These are phyloP conservation scores for Colletotrichum sp. DNA, from an alignment of 2,329 filamentous ascomycete genomes.

Conservation along the genomic window DNA sequence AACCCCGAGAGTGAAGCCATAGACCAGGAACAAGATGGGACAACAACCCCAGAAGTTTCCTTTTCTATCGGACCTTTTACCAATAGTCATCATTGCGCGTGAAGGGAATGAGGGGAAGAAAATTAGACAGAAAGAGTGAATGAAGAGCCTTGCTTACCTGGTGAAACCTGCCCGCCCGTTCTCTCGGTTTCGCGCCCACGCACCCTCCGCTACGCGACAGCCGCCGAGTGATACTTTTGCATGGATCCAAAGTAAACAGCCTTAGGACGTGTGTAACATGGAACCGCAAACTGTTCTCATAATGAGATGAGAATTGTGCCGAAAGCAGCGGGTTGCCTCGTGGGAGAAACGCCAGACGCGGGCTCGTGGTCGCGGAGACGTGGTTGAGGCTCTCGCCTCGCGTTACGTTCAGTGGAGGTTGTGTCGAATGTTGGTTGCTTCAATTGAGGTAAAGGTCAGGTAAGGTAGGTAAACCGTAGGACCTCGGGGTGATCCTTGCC, in stretches of 20 bases:
- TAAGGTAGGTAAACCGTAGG: background rate
- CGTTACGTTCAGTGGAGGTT: slow-evolving; percentile 11
- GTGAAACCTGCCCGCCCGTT: background rate
- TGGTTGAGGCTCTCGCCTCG: slow-evolving; percentile 15
- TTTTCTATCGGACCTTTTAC: slow-evolving; percentile 69
- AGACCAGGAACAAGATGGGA: slow-evolving; percentile 19
- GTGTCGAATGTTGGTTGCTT: background rate
- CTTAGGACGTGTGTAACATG: background rate
- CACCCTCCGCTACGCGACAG: slow-evolving; percentile 7
- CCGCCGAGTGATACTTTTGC: background rate
- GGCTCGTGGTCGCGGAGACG: background rate
- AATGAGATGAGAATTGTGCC: background rate
- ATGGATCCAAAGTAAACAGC: background rate
- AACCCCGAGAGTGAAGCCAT: slow-evolving; percentile 24
- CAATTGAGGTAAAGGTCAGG: background rate
- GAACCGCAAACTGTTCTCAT: background rate
- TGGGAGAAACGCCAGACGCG: background rate
- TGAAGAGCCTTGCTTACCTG: background rate
- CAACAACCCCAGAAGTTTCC: slow-evolving; percentile 50
- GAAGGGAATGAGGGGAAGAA: background rate
- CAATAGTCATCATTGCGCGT: slow-evolving; percentile 57
- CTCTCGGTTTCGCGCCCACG: slow-evolving; percentile 6
- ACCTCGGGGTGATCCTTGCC: slow-evolving; percentile 17
- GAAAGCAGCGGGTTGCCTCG: background rate
- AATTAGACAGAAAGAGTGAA: background rate